phyloP scores from a whole-genome alignment of 1,284 basidiomycete species.

The Vanrija humicola region DNA sequence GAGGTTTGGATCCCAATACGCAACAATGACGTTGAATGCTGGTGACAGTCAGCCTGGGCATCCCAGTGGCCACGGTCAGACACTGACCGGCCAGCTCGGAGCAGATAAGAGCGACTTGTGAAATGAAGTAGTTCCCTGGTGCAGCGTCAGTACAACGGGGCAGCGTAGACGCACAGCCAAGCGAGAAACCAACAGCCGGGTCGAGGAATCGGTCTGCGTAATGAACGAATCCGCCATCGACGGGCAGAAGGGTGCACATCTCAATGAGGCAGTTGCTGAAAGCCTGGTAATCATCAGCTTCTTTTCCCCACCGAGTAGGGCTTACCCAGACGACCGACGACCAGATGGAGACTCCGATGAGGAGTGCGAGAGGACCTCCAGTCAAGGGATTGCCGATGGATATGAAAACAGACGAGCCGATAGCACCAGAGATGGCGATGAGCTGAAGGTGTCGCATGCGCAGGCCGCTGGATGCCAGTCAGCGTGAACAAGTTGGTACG shows the following conservation, averaged over 20 bases:
- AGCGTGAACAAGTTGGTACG: neutral
- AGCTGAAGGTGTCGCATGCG: slow-evolving; percentile 28
- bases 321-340: slow-evolving; percentile 18
- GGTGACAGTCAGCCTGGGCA: neutral
- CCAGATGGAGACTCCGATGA: slow-evolving; percentile 24
- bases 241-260: slow-evolving; percentile 20
- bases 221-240: slow-evolving; percentile 23
- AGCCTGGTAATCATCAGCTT: too few species aligned
- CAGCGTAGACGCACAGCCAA: slow-evolving; percentile 10
- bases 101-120: too few species aligned
- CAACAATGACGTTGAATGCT: slow-evolving; percentile 30
- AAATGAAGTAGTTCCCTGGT: too few species aligned
- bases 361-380: slow-evolving; percentile 24
- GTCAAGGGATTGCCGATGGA: slow-evolving; percentile 24
- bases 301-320: neutral
- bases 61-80: neutral
- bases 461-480: slow-evolving; percentile 8
- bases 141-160: neutral
- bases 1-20: slow-evolving; percentile 26
- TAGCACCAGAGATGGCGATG: slow-evolving; percentile 23
- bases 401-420: slow-evolving; percentile 26
- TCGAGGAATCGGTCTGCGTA: slow-evolving; percentile 25
- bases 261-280: slow-evolving; percentile 26
- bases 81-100: too few species aligned
- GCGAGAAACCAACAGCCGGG: slow-evolving; percentile 15